Conservation (phyloP, 2,329 filamentous ascomycete species). For the Botrytis porri region DNA sequence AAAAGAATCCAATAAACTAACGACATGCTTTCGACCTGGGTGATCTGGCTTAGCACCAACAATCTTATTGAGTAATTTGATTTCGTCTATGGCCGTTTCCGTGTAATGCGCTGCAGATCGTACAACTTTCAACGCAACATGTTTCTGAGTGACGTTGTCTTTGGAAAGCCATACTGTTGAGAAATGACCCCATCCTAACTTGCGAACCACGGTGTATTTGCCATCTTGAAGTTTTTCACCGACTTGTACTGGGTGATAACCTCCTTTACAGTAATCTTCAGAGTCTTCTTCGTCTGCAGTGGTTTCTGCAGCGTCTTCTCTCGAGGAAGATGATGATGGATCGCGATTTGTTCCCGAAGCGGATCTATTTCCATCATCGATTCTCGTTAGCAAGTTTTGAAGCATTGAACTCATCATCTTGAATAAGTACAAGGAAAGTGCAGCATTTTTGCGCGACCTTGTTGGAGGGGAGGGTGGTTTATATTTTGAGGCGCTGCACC, state of each 20-base stretch:
- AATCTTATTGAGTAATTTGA: constrained; percentile 96
- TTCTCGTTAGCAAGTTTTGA: constrained; percentile 34
- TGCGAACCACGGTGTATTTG: constrained; percentile 93
- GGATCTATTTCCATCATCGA: constrained; percentile 34
- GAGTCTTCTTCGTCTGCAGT: constrained; percentile 98
- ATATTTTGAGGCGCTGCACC: constrained; percentile 28
- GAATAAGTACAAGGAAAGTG: constrained; percentile 8
- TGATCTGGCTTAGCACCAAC: constrained; percentile 93
- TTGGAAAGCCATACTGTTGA: constrained; percentile 88
- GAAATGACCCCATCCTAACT: constrained; percentile 97
- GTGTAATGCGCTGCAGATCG: constrained; percentile 98
- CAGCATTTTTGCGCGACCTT: constrained; percentile 20
- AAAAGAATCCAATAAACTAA: constrained; percentile 93
- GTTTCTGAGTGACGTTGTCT: constrained; percentile 85
- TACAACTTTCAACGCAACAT: constrained; percentile 96
- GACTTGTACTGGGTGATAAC: constrained; percentile 91
- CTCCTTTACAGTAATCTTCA: constrained; percentile 98
- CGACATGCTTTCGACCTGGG: constrained; percentile 90
- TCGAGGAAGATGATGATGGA: constrained; percentile 66
- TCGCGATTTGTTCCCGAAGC: constrained; percentile 36
- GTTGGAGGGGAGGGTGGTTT: constrained; percentile 8
- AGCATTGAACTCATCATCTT: constrained; percentile 35
- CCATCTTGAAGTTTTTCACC: constrained; percentile 98
- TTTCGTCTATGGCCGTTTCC: constrained; percentile 97
- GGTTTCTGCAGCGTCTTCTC: constrained; percentile 82